Base-by-base conservation (phyloP, 2,329 filamentous ascomycete genomes). In the Didymella arachidicola region DNA sequence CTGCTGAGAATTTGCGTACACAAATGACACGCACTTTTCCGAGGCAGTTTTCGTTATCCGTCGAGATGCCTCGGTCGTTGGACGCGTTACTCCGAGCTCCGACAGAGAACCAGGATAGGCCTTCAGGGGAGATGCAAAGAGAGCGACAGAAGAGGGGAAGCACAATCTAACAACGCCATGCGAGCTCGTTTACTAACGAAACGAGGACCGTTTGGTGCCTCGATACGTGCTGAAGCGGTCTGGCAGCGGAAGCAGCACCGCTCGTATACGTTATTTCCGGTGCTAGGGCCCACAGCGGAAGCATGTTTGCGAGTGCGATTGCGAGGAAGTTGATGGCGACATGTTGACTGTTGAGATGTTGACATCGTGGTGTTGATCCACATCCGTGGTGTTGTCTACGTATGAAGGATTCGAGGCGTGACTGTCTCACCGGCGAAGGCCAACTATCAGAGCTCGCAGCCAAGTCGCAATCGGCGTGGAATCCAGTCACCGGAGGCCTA, bases 251-350 rank as follows among this genome's bases (percentile, higher is more conserved):
- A 52, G 36, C 41, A 46, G 43, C n/a, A 45, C 48, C 29, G 36
- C 43, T 57, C 22, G 1, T 6, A 30, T 27, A 27, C 27, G 18
- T 29, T 57, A 47, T 52, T 41, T 22, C 54, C 54, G 54, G 43
- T 8, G 10, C 54, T 57, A 57, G 42, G 27, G 29, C 32, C 43
- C 44, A 26, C 44, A 10, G 36, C 61, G 56, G 61, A 62, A 57
- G 42, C 44, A 46, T 55, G 48, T 36, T 22, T 41, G 38, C 38
- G 38, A 25, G 38, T 41, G 38, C 38, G 38, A 25, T 22, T 41
- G 38, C 38, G 38, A 41, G 11, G 19, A 4, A 41, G 22, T 22
- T 22, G 22, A 22, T 22, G 22, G 22, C 22, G 22, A 22, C 22
- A 22, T 22, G 22, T 22, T 25, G 18, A 25, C 25, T 10, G 19